Conservation (phyloP, 2,329 filamentous ascomycete genomes). For the Diaporthe longicolla region DNA sequence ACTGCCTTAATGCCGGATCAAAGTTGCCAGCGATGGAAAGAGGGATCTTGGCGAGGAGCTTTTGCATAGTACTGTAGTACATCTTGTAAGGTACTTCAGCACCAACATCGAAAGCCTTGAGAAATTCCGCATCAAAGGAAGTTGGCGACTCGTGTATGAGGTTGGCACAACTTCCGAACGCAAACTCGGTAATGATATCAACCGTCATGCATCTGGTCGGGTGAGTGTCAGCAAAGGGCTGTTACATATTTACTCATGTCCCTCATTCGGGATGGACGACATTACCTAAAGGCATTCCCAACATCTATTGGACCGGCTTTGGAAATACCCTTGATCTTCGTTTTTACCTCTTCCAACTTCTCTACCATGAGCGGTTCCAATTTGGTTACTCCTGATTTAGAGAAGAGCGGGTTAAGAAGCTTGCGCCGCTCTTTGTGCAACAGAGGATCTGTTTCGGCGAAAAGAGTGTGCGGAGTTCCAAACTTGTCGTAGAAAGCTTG, state of each 20-base stretch:
- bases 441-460: not conserved
- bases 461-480: not conserved
- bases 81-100: not conserved
- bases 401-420: slow-evolving; percentile 4
- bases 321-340: not conserved
- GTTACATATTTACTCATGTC: not conserved
- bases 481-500: not conserved
- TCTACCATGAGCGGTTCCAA: slow-evolving; percentile 1
- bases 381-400: not conserved
- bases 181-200: not conserved
- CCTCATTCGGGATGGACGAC: not conserved
- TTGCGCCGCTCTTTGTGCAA: not conserved
- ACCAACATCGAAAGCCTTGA: not conserved
- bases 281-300: not conserved
- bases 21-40: not conserved
- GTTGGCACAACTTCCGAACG: not conserved
- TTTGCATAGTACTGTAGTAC: not conserved
- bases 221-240: not conserved
- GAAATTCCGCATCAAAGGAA: not conserved
- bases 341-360: not conserved
- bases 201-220: not conserved
- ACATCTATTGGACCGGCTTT: slow-evolving; percentile 2
- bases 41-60: not conserved
- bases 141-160: not conserved
- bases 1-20: not conserved